A percentile compares a stretch with the other conserved stretches of the same genome.
These are phyloP conservation scores for Nitzschia sp. DNA, from an alignment of 108 stramenopile genomes.

Conservation along the genomic window DNA sequence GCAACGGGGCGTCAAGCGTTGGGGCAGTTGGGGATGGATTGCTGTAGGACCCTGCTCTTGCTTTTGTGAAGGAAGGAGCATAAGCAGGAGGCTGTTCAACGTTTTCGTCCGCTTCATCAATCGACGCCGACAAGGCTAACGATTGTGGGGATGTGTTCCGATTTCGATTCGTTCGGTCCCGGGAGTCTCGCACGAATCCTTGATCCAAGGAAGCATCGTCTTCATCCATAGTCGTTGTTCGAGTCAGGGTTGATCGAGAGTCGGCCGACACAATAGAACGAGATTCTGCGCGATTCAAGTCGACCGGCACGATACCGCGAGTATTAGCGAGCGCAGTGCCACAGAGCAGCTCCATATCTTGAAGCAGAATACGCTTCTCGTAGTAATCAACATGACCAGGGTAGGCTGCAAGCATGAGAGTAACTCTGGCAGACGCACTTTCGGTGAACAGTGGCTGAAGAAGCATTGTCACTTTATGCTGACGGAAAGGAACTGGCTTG, in stretches of 20 bases:
- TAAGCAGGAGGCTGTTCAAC: conserved; percentile 1
- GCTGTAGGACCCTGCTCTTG: not conserved
- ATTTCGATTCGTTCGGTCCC: not conserved
- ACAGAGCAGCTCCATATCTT: conserved; percentile 34
- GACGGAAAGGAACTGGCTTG: conserved; percentile 46
- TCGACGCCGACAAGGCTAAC: not conserved
- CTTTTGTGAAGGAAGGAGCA: conserved; percentile 8
- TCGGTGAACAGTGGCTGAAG: conserved; percentile 42
- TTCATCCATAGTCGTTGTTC: not conserved
- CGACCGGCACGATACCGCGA: not conserved
- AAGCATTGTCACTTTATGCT: conserved; percentile 56
- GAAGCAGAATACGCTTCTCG: conserved; percentile 43
- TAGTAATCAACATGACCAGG: conserved; percentile 52
- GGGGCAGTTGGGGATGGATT: not conserved
- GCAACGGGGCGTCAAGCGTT: not conserved
- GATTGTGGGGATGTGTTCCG: conserved; percentile 5
- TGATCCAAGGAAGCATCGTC: not conserved
- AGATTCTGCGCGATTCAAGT: not conserved
- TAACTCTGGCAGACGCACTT: conserved; percentile 26
- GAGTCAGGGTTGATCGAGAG: not conserved
- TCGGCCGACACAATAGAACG: not conserved
- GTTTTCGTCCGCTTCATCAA: conserved; percentile 6
- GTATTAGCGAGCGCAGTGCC: conserved; percentile 21
- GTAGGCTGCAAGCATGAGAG: conserved; percentile 44
- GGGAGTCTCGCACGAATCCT: not conserved